Evolutionary conservation across 1,284 basidiomycete genomes (phyloP), one percentile per base, ranked within the genome.

Genomic region (Moesziomyces aphidis): DNA sequence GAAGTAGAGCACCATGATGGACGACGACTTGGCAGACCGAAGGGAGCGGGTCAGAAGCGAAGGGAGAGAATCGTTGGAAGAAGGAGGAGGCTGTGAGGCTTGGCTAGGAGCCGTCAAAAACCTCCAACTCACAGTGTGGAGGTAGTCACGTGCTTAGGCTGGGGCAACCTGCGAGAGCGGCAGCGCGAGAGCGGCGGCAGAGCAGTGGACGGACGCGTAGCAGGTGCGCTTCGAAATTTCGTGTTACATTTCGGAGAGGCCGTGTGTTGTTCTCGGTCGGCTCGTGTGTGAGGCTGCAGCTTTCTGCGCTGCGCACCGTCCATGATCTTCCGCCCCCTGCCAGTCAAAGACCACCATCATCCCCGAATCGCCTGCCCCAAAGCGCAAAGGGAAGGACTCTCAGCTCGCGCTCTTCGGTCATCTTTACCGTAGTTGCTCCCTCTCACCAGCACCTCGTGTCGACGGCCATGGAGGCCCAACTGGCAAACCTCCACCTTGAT

Each of bases 1-100:
- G 81, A 87, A 89, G 85, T 88, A 89, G 39, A 89, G 82, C 43
- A 89, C 88, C 89, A 89, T 89, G 9, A n/a, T 50, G 17, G 46
- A 26, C 26, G 17, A 15, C 1, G 21, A 57, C 19, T 6, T 31
- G 17, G 23, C 13, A 13, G 36, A 34, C 13, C n/a, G 24, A 34
- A 19, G 6, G 13, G 22, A 51, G 34, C 48, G 31, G 49, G 15
- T 13, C 4, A 10, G 31, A 34, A 34, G 31, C 11, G 31, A 13
- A 21, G 55, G 7, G 21, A 21, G 8, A 48, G 50, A 56, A 52
- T 57, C 28, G 39, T 17, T 54, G 39, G 31, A 34, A 34, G 31
- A 34, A 10, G 31, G 11, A 24, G 10, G 28, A 31, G 31, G 11
- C 31, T 13, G 3, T 13, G 31, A 34, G 31, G 31, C 31, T 10